Base-by-base conservation (phyloP, 306 rosid species). In the Alnus rubra region DNA sequence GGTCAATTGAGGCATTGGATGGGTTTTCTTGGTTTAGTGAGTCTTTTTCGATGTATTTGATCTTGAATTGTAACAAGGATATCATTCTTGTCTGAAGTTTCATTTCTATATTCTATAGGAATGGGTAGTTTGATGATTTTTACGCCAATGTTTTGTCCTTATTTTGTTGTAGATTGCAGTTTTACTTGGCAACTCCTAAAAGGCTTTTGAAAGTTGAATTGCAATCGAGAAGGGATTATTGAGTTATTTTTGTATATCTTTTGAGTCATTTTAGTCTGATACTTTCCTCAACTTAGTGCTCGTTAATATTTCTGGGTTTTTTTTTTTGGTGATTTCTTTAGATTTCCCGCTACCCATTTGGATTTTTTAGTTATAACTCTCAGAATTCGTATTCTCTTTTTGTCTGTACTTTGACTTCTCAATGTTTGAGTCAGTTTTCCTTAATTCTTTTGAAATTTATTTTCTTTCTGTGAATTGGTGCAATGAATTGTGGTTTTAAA, bases 341-440 rank as follows among this genome's bases (percentile, higher is more conserved):
- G 54, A 44, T 75, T 48, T 73, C 67, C 69, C 75, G 77, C 54
- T 71, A 13, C 71, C 51, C 67, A 72, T 64, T 60, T 68, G 65
- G 73, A 3, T 49, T 74, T 8, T 60, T 54, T 33, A 15, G 79
- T 64, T 74, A 45, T 59, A 51, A 69, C 9, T 63, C 18, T 51
- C 48, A 28, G 19, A 30, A 14, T 73, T 4, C 15, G 54, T 45
- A 14, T 23, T 63, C 39, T 13, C 6, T 5, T 19, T 47, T 13
- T 54, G 56, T 49, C 7, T 42, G 18, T 37, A 37, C 28, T 72
- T 37, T 62, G 51, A 28, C 2, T 28, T 45, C 62, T 67, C 14
- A 52, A 4, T 62, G 59, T 37, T 6, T 73, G 73, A 5, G 15
- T 44, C 62, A 28, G 19, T 2, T 33, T 45, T 37, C n/a, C 9